A percentile compares a stretch with the other conserved stretches of the same genome.
phyloP scores from a whole-genome alignment of 2,329 filamentous ascomycete species.

The Ophiostoma australiae region DNA sequence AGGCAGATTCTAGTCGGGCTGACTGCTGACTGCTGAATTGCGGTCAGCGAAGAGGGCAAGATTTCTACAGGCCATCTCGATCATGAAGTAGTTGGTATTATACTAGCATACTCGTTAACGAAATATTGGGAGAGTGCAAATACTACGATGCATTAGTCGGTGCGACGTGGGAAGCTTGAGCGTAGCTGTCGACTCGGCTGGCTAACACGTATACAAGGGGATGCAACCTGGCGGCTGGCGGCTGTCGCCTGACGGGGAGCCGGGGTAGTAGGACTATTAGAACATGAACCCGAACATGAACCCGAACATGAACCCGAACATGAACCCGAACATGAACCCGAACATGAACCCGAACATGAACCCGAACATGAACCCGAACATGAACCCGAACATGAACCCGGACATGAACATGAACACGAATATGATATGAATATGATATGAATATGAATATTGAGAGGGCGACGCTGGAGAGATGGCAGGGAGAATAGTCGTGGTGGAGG shows the following conservation, averaged over 20 bases:
- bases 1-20: not conserved
- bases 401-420: too few species aligned
- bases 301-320: not conserved
- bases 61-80: not conserved
- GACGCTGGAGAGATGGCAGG: too few species aligned
- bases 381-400: too few species aligned
- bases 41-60: not conserved
- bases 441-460: too few species aligned
- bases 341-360: too few species aligned
- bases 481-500: too few species aligned
- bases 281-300: not conserved
- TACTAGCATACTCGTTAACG: not conserved
- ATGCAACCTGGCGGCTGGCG: conserved; percentile 2
- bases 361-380: too few species aligned
- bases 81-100: not conserved
- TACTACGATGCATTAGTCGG: not conserved
- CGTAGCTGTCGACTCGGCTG: not conserved
- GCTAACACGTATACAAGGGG: not conserved
- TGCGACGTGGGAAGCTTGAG: not conserved
- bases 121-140: not conserved
- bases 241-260: not conserved
- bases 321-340: too few species aligned
- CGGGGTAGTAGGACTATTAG: not conserved
- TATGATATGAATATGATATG: too few species aligned
- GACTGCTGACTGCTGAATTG: not conserved